phyloP scores from a whole-genome alignment of 225 moss, liverwort and hornwort genomes.

The Pseudisothecium myosuroides region DNA sequence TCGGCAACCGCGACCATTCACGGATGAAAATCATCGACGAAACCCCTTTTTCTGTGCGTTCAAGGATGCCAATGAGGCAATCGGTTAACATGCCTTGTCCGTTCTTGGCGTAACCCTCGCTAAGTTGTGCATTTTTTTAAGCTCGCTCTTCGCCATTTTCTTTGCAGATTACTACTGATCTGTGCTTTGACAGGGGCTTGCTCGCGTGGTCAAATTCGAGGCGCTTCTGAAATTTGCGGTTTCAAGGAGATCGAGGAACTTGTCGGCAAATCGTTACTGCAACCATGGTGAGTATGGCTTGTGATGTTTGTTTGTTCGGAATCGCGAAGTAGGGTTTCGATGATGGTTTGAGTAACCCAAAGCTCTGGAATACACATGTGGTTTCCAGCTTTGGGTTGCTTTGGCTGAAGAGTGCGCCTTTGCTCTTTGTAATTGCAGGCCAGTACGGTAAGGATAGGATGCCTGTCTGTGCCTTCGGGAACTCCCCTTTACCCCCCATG shows the following conservation, averaged over 20 bases:
- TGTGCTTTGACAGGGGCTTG: background rate
- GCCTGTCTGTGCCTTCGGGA: background rate
- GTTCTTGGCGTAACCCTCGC: background rate
- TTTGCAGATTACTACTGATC: background rate
- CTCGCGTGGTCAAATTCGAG: background rate
- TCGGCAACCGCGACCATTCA: background rate
- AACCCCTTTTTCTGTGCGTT: background rate
- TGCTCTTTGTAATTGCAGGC: conserved; percentile 15
- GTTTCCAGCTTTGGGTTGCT: background rate
- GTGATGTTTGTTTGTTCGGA: background rate
- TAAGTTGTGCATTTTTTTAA: background rate
- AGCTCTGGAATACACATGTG: too few species aligned
- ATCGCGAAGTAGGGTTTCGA: background rate
- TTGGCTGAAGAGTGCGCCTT: background rate
- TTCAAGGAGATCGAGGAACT: background rate
- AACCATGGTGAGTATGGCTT: background rate
- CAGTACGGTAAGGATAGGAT: conserved; percentile 15
- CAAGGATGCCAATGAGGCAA: background rate
- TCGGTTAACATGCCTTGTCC: background rate
- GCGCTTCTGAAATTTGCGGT: background rate
- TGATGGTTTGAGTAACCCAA: background rate
- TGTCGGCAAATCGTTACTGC: background rate
- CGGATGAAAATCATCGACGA: background rate
- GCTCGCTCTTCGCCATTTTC: background rate
- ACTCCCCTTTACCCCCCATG: background rate